Conservation (phyloP, 768 basidiomycete species). For the Glaciozyma antarctica region DNA sequence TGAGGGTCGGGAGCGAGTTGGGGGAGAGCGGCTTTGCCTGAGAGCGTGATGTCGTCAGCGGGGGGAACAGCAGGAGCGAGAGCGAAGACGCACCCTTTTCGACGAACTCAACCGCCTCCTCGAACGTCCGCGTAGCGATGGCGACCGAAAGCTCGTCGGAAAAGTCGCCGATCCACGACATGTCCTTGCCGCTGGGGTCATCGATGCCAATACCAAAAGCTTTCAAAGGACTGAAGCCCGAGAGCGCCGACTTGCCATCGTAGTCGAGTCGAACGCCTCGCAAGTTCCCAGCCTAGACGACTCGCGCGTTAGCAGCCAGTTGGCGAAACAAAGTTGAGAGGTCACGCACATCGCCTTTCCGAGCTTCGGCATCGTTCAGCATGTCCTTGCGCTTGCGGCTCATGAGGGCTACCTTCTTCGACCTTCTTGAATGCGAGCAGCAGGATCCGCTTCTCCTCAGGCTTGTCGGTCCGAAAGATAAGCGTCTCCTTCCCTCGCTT, state of each 20-base stretch:
- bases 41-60: neutral
- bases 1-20: slow-evolving; percentile 29
- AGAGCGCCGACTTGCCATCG: slow-evolving; percentile 19
- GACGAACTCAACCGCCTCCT: slow-evolving; percentile 69
- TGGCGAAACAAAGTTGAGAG: neutral
- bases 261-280: slow-evolving; percentile 18
- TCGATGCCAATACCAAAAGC: slow-evolving; percentile 44
- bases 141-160: slow-evolving; percentile 84
- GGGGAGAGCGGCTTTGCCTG: slow-evolving; percentile 46
- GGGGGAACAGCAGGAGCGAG: neutral
- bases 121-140: slow-evolving; percentile 80
- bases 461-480: slow-evolving; percentile 76
- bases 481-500: slow-evolving; percentile 85
- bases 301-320: neutral
- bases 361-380: slow-evolving; percentile 59
- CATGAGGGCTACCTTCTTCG: slow-evolving; percentile 79
- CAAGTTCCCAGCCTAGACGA: neutral
- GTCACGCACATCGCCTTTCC: slow-evolving; percentile 38
- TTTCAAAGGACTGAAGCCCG: slow-evolving; percentile 20
- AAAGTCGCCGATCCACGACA: slow-evolving; percentile 81
- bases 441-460: slow-evolving; percentile 75
- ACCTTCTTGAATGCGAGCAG: slow-evolving; percentile 80
- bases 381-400: slow-evolving; percentile 79
- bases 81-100: slow-evolving; percentile 55
- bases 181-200: slow-evolving; percentile 68